Evolutionary conservation across 2,329 filamentous ascomycete species (phyloP), one percentile per base, ranked within the genome.

Genomic region (Cryphonectria parasitica): DNA sequence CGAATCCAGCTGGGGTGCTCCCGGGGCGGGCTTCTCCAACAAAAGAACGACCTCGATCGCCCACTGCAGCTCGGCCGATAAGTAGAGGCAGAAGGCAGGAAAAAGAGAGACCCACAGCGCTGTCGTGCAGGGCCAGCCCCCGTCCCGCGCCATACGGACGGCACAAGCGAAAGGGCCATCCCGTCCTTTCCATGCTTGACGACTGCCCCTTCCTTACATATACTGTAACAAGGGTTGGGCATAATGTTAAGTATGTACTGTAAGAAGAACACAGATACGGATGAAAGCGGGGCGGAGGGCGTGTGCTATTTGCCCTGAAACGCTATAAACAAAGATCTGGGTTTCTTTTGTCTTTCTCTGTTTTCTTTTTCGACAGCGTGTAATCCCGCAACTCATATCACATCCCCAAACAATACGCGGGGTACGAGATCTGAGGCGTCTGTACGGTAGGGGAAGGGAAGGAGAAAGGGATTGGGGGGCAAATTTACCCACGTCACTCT

Each of bases 131-230:
- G 36, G 41, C 39, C 39, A 49, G 43, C 63, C 34, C 34, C 63
- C 63, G 63, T 64, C 41, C 63, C 43, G 49, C 61, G 39, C 61
- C 61, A 45, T 25, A 19, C 56, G 22, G 58, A 61, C 66, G 41
- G 36, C 31, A 52, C 56, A 68, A 68, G 66, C 66, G 66, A 68
- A n/a, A n/a, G n/a, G 41, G 63, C 19, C 13, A 39, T 56, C 45
- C 41, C 25, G 52, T 39, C 43, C 25, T 54, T 13, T 10, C 45
- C 36, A 8, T 39, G 6, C 36, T 39, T 11, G 36, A 39, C 36
- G 22, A 22, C 45, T 49, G 22, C 5, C 43, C 4, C 45, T n/a
- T 49, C 45, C 19, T 49, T 49, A n/a, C 45, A 49, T 49, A 49
- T n/a, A 49, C 8, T 49, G 45, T 49, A 49, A 49, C 45, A n/a